Evolutionary conservation across 202 grass and related monocot genomes (phyloP), one percentile per base, ranked within the genome.

Genomic region (Hordeum pubiflorum): DNA sequence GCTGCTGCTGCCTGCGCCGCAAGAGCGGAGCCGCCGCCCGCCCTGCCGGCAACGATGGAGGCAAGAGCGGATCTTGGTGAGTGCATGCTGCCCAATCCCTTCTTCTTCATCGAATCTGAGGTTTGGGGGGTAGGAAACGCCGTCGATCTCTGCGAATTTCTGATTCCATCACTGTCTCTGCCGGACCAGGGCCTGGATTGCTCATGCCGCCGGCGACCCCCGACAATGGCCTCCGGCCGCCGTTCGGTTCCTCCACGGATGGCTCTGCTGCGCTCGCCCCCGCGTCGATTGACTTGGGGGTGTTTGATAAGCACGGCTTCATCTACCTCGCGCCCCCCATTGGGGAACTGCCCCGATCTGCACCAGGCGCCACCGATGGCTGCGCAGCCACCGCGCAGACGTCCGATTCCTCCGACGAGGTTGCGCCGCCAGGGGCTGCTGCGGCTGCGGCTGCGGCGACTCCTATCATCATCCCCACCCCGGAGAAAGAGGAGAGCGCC

Each of bases 141-240:
- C 50, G 50, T 1, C 13, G 10, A 24, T 33, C 13, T 32, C 20
- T 33, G 70, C 26, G 26, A 29, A 73, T 75, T 67, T 33, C 22
- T 63, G 56, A 21, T 72, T 29, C 3, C 31, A 5, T 33, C 31
- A 52, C 3, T 60, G 9, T 29, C 0, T 10, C 40, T 40, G 32
- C 40, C 31, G 23, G 9, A 76, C 31, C 70, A 88, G 70, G 33
- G 36, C 14, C 31, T 52, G 61, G 14, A 31, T 18, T 63, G 72
- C 78, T 22, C 43, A 63, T 77, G n/a, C 69, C 63, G 46, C 87
- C 82, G 65, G 44, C 50, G 73, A 85, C 82, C 21, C 72, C 82
- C 37, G 78, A 67, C 58, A 82, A 83, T 78, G 74, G 17, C 26
- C 27, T 43, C 22, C 57, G 57, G 64, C 46, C 29, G 78, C 18